phyloP scores from a whole-genome alignment of 768 basidiomycete genomes.

The Glaciozyma martinii region DNA sequence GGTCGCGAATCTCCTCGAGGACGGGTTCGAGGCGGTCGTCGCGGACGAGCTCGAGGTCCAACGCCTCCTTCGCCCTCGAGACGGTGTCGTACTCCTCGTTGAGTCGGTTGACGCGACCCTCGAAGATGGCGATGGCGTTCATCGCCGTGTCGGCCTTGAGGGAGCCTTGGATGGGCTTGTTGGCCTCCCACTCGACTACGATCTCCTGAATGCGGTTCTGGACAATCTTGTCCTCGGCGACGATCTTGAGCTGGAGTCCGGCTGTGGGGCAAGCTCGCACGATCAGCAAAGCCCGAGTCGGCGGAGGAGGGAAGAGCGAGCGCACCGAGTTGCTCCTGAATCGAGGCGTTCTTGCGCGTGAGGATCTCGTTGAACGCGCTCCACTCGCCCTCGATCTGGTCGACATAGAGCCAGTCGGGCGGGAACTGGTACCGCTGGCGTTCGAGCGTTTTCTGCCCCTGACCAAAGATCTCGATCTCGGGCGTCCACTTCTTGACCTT shows the following conservation, averaged over 20 bases:
- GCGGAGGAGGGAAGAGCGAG: conserved; percentile 10
- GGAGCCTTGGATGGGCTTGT: conserved; percentile 91
- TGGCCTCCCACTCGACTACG: conserved; percentile 86
- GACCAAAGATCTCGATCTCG: conserved; percentile 87
- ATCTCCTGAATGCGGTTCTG: conserved; percentile 91
- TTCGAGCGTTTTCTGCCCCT: conserved; percentile 94
- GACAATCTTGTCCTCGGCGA: conserved; percentile 97
- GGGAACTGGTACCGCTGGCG: conserved; percentile 95
- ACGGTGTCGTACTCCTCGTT: conserved; percentile 93
- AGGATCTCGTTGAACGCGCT: conserved; percentile 96
- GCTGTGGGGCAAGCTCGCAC: conserved; percentile 45
- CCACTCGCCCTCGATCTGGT: conserved; percentile 96
- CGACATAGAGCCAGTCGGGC: conserved; percentile 95
- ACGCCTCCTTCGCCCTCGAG: conserved; percentile 89
- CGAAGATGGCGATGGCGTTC: conserved; percentile 91
- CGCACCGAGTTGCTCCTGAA: conserved; percentile 92
- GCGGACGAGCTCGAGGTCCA: conserved; percentile 83
- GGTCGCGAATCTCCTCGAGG: conserved; percentile 86
- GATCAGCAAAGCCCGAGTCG: not conserved
- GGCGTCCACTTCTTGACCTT: conserved; percentile 95
- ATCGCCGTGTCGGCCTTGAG: conserved; percentile 94
- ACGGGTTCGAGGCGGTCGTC: conserved; percentile 80
- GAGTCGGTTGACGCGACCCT: conserved; percentile 76
- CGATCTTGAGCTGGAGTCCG: conserved; percentile 96
- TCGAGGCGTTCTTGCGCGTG: conserved; percentile 94